Percentiles rank a stretch among this genome's conserved stretches.
Conservation (phyloP, 345 rosid genomes). For the Populus deltoides region DNA sequence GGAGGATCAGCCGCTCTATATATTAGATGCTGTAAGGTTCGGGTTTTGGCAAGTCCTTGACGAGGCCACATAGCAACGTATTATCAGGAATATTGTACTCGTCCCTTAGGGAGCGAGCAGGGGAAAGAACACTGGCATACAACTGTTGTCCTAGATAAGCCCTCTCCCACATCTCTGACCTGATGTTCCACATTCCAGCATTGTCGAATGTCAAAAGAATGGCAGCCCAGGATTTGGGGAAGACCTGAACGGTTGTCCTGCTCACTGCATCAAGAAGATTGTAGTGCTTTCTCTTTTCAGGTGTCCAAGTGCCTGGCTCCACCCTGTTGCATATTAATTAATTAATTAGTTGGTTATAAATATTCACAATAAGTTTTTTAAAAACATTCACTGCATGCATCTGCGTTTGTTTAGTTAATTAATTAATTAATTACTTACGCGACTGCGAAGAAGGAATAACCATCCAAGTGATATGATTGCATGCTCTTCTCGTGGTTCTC, state of each 20-base stretch:
- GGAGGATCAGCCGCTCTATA: not conserved
- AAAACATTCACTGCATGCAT: too few species aligned
- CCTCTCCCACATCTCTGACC: slow-evolving; percentile 30
- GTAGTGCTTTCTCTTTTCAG: slow-evolving; percentile 33
- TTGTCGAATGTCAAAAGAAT: slow-evolving; percentile 35
- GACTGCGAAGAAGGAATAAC: slow-evolving; percentile 36
- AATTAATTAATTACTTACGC: slow-evolving; percentile 22
- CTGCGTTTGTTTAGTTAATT: not conserved
- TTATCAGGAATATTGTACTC: slow-evolving; percentile 39
- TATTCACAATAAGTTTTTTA: too few species aligned
- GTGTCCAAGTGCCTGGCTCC: slow-evolving; percentile 37
- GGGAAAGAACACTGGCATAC: slow-evolving; percentile 30
- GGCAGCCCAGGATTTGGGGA: slow-evolving; percentile 41
- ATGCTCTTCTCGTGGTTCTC: slow-evolving; percentile 33
- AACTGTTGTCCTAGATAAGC: slow-evolving; percentile 35
- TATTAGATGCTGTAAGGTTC: slow-evolving; percentile 23
- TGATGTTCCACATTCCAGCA: slow-evolving; percentile 39
- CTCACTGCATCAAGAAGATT: slow-evolving; percentile 40
- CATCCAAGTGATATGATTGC: slow-evolving; percentile 33
- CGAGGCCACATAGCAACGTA: slow-evolving; percentile 27
- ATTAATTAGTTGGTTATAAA: not conserved
- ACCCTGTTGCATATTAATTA: slow-evolving; percentile 1
- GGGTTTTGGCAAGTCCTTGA: slow-evolving; percentile 30
- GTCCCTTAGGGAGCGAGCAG: slow-evolving; percentile 30
- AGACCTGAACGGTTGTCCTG: slow-evolving; percentile 36